Evolutionary conservation across 768 basidiomycete genomes (phyloP).

Genomic region (Lactarius trivialis): DNA sequence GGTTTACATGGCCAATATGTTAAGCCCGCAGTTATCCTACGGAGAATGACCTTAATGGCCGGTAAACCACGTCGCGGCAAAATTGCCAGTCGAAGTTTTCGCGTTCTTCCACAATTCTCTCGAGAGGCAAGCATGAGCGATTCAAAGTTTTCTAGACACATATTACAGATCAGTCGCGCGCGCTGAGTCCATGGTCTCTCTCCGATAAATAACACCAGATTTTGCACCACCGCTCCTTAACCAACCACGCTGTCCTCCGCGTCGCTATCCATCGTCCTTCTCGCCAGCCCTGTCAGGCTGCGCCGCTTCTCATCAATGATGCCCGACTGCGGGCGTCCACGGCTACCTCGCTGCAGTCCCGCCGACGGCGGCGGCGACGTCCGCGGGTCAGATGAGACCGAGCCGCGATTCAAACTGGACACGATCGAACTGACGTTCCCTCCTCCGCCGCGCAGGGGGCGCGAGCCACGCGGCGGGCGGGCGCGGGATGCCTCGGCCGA

Average conservation of each 20-base stretch:
- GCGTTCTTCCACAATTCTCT: background rate
- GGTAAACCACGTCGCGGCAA: too few species aligned
- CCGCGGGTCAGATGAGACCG: constrained; percentile 10
- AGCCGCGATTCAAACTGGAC: constrained; percentile 18
- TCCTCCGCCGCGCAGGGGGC: constrained; percentile 18
- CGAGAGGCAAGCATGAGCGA: background rate
- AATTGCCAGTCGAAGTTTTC: too few species aligned
- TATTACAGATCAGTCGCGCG: background rate
- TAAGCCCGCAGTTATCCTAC: too few species aligned
- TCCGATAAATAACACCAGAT: background rate
- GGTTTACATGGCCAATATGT: too few species aligned
- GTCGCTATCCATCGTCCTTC: constrained; percentile 78
- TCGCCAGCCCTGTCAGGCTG: constrained; percentile 37
- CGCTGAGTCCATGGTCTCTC: background rate
- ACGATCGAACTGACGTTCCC: constrained; percentile 13
- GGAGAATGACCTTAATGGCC: too few species aligned
- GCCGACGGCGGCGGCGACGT: constrained; percentile 16
- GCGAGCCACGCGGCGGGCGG: constrained; percentile 16
- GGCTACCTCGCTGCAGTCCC: constrained; percentile 12
- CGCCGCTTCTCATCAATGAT: constrained; percentile 16
- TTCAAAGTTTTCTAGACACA: background rate
- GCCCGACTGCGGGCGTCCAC: constrained; percentile 22
- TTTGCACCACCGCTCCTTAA: background rate
- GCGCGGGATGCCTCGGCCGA: constrained; percentile 14
- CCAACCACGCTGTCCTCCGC: constrained; percentile 45